Conservation (phyloP, 345 rosid species). For the Rhizophora apiculata region DNA sequence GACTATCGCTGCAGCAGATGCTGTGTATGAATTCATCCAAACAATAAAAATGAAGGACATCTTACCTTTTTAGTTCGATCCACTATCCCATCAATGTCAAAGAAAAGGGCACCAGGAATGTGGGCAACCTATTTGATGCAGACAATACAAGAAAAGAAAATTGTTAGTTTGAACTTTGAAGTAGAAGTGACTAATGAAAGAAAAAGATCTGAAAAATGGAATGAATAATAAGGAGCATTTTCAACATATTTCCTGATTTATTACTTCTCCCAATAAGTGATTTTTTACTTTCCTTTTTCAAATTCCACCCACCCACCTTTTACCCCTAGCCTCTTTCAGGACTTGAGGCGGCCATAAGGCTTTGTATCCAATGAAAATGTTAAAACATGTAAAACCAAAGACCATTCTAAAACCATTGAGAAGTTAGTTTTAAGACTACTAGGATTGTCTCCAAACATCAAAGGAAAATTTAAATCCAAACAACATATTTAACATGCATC, state of each 20-base stretch:
- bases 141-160: conserved; percentile 18
- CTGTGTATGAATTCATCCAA: too few species aligned
- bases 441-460: background rate
- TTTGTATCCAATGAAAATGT: background rate
- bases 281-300: too few species aligned
- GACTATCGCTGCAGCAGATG: too few species aligned
- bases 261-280: too few species aligned
- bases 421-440: background rate
- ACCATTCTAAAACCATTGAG: background rate
- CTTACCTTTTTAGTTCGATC: conserved; percentile 75
- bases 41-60: conserved; percentile 1
- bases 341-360: too few species aligned
- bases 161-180: background rate
- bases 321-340: too few species aligned
- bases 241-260: background rate
- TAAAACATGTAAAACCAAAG: background rate
- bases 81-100: conserved; percentile 90
- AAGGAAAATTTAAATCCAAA: background rate
- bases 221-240: conserved; percentile 6
- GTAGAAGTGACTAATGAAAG: background rate
- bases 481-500: background rate
- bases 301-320: too few species aligned
- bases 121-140: conserved; percentile 72
- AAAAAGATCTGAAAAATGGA: background rate
- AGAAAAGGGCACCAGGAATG: conserved; percentile 95